Evolutionary conservation across 2,329 filamentous ascomycete genomes (phyloP).

Genomic region (Colletotrichum tropicale): DNA sequence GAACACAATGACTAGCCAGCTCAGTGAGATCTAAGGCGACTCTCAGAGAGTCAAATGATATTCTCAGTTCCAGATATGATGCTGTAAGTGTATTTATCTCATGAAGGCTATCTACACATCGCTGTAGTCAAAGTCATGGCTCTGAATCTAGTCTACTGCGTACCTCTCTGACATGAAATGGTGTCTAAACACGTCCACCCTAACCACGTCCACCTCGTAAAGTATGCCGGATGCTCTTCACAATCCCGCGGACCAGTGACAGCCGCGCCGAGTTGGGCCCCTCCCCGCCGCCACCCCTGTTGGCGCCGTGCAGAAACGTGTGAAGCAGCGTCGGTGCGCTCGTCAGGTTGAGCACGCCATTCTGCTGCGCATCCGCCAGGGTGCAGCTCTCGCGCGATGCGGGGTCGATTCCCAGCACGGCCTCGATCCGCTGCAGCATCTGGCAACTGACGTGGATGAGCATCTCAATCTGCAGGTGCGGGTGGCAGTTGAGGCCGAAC

Average conservation of each 20-base stretch:
- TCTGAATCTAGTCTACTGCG: background rate
- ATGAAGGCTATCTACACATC: background rate
- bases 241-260: background rate
- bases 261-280: background rate
- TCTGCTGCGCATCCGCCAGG: background rate
- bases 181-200: background rate
- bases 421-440: background rate
- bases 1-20: background rate
- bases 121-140: background rate
- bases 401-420: background rate
- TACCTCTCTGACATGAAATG: background rate
- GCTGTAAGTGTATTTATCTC: background rate
- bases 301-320: background rate
- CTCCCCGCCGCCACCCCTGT: background rate
- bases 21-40: fast-evolving
- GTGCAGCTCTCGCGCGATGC: background rate
- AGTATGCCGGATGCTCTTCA: background rate
- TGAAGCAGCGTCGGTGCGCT: background rate
- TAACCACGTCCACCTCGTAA: background rate
- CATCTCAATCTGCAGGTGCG: background rate
- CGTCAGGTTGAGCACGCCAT: background rate
- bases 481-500: background rate
- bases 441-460: background rate
- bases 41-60: background rate
- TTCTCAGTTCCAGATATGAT: background rate